Evolutionary conservation across 164 flowering plant genomes (phyloP), one percentile per base, ranked within the genome.

Genomic region (Magnolia changhungtana): DNA sequence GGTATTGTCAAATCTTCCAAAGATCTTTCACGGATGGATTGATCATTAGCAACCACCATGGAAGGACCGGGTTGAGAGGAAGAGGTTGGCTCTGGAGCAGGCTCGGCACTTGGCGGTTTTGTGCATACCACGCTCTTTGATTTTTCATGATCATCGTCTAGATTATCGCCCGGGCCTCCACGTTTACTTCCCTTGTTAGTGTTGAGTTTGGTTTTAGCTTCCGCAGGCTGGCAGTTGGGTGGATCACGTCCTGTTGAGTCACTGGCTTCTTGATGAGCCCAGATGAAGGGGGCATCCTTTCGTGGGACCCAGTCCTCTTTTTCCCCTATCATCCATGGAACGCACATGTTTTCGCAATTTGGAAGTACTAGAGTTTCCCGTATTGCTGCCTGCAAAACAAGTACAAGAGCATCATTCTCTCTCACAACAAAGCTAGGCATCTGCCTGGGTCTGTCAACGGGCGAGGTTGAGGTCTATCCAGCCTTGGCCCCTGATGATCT

Each of bases 251-350:
- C 67, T 63, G 72, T 78, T 21, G 84, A 23, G 65, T 84, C 87
- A 74, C 50, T 69, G n/a, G 79, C 76, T 75, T 92, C 95, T 73
- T 87, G 93, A 76, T 86, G 84, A 29, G 86, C 76, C 97, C 97
- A 92, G 27, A 88, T 78, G 68, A 89, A 90, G 61, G 98, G 98
- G 66, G 97, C 98, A 68, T 74, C 85, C 49, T 84, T 80, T n/a
- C 89, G 76, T 0, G 92, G 93, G 16, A 89, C 84, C 99, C 98
- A 96, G 77, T 96, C 99, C 81, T 93, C 90, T 80, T 90, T 94
- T 67, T 94, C 99, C 18, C 92, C 97, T 74, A 90, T 68, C 99
- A 96, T 96, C 91, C 90, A 94, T n/a, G 99, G 93, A 70, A 96
- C 81, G 81, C 76, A 80, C 21, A 92, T 59, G 76, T 88, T 81